These are phyloP conservation scores for Hericium coralloides DNA, from an alignment of 768 basidiomycete genomes.

Conservation along the genomic window DNA sequence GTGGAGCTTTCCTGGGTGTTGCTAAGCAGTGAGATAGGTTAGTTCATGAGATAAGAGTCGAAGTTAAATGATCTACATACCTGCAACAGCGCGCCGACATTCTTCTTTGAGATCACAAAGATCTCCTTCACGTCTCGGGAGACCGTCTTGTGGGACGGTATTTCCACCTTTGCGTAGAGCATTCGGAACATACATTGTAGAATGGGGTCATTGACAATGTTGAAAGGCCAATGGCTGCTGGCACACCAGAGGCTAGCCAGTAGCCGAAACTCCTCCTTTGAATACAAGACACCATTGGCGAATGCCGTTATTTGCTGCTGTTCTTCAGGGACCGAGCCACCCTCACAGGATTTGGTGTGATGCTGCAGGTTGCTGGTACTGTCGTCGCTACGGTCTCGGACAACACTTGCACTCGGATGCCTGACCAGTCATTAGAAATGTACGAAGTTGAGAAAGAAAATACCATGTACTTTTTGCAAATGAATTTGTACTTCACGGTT, in stretches of 20 bases:
- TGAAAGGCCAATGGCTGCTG: constrained; percentile 14
- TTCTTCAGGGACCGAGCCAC: neutral
- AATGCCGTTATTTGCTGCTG: neutral
- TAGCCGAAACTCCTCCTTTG: constrained; percentile 2
- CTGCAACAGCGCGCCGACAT: neutral
- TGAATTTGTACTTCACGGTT: neutral
- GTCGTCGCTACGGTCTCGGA: neutral
- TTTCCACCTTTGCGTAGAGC: too few species aligned
- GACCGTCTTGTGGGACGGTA: constrained; percentile 7
- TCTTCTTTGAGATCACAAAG: neutral
- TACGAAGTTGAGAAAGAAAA: neutral
- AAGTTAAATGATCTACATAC: neutral
- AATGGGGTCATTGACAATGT: constrained; percentile 8
- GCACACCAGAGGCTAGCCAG: too few species aligned
- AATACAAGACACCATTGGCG: constrained; percentile 1
- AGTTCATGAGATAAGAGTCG: neutral
- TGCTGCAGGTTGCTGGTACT: neutral
- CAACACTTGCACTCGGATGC: neutral
- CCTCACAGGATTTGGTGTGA: neutral
- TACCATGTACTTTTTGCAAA: neutral
- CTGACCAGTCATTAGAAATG: neutral
- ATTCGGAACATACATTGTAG: constrained; percentile 7
- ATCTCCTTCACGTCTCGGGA: constrained; percentile 10
- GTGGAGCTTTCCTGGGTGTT: constrained; percentile 14
- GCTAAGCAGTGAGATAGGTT: neutral